A percentile compares a stretch with the other conserved stretches of the same genome.
Conservation (phyloP, 495 filamentous ascomycete genomes). For the Neurospora tetrasperma region DNA sequence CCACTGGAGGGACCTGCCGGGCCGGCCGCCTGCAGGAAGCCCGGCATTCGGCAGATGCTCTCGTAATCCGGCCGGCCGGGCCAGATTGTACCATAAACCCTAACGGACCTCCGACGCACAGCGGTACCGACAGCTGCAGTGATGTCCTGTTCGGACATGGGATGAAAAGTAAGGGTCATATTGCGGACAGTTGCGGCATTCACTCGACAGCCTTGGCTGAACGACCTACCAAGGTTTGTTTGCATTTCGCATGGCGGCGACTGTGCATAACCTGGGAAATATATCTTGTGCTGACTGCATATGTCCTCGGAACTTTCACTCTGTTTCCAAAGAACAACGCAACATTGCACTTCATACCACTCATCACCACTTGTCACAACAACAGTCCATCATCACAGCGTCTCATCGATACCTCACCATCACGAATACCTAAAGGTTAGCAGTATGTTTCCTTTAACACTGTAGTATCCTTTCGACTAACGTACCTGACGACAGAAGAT, state of each 20-base stretch:
- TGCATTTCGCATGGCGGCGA: background rate
- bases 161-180: background rate
- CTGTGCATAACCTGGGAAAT: background rate
- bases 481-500: background rate
- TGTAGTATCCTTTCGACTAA: background rate
- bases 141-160: background rate
- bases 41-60: background rate
- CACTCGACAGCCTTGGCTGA: background rate
- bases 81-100: too few relatives aligned
- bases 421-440: background rate
- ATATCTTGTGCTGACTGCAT: background rate
- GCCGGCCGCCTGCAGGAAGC: background rate
- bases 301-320: background rate
- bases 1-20: background rate
- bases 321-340: background rate
- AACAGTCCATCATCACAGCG: background rate
- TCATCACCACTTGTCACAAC: background rate
- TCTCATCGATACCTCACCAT: background rate
- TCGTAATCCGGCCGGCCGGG: background rate
- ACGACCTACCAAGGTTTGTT: background rate
- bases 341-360: background rate
- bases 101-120: background rate
- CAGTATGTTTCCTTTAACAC: background rate
- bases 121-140: background rate
- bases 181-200: background rate